Conservation (phyloP, 169 alveolate species). For the Perkinsus chesapeaki region DNA sequence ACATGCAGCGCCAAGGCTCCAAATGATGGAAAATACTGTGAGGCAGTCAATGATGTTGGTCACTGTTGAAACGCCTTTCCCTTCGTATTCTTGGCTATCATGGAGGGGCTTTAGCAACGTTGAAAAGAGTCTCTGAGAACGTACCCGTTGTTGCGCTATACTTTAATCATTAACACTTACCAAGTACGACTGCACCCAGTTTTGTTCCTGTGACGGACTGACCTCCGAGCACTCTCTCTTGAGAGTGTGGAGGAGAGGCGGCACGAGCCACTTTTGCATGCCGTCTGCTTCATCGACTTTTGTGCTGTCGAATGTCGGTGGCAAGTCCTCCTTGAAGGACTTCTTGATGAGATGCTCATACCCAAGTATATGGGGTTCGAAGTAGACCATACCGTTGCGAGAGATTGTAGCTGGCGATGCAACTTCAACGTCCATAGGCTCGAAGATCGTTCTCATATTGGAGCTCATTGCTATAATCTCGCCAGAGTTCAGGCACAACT, state of each 20-base stretch:
- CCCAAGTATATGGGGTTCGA: conserved; percentile 81
- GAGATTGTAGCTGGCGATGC: conserved; percentile 90
- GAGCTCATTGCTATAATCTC: conserved; percentile 73
- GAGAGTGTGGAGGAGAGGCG: conserved; percentile 58
- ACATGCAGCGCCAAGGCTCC: conserved; percentile 63
- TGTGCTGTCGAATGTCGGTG: conserved; percentile 52
- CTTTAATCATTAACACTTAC: conserved; percentile 33
- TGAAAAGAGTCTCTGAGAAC: conserved; percentile 38
- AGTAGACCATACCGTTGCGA: conserved; percentile 88
- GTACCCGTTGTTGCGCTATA: neutral
- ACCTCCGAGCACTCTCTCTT: conserved; percentile 56
- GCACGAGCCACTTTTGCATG: conserved; percentile 70
- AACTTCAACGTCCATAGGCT: conserved; percentile 82
- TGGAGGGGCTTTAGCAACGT: conserved; percentile 36
- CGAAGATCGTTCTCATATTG: conserved; percentile 85
- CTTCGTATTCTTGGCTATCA: conserved; percentile 30
- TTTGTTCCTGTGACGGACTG: conserved; percentile 64
- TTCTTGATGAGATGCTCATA: conserved; percentile 77
- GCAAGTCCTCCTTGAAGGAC: conserved; percentile 60
- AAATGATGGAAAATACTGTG: conserved; percentile 48
- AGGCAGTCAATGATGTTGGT: conserved; percentile 51
- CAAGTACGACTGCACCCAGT: conserved; percentile 59
- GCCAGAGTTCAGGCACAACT: conserved; percentile 75
- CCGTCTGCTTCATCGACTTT: conserved; percentile 58
- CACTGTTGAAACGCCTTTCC: conserved; percentile 38